Evolutionary conservation across 2,329 filamentous ascomycete species (phyloP).

Genomic region (Tolypocladium ovalisporum): DNA sequence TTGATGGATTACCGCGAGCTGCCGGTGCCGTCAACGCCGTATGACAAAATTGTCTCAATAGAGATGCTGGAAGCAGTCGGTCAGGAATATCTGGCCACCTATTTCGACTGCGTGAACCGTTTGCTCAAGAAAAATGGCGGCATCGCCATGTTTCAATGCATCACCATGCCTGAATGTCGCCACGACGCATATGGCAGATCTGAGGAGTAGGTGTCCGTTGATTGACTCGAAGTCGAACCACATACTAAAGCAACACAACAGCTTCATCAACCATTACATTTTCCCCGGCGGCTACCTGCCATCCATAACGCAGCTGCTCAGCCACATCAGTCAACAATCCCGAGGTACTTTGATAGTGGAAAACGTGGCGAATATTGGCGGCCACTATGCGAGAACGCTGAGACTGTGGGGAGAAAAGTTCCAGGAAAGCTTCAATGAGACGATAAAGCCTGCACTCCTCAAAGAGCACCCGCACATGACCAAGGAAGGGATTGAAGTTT

Average conservation of each 20-base stretch:
- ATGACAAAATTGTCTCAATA: slow-evolving; percentile 64
- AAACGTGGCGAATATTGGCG: slow-evolving; percentile 59
- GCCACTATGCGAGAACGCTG: slow-evolving; percentile 61
- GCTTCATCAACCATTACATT: slow-evolving; percentile 67
- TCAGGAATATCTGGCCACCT: slow-evolving; percentile 53
- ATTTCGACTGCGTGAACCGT: slow-evolving; percentile 53
- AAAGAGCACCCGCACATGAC: slow-evolving; percentile 47
- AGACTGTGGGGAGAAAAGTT: slow-evolving; percentile 60
- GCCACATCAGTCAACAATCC: slow-evolving; percentile 50
- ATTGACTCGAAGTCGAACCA: neutral
- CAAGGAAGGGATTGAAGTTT: slow-evolving; percentile 53
- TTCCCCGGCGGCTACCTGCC: slow-evolving; percentile 68
- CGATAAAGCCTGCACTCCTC: slow-evolving; percentile 50
- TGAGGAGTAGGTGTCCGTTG: slow-evolving; percentile 39
- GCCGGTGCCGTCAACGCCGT: slow-evolving; percentile 39
- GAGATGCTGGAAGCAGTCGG: slow-evolving; percentile 73
- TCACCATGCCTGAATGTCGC: slow-evolving; percentile 62
- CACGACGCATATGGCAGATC: slow-evolving; percentile 55
- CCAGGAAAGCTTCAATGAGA: slow-evolving; percentile 46
- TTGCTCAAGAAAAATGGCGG: slow-evolving; percentile 56
- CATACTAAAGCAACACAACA: slow-evolving; percentile 8
- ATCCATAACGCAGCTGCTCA: slow-evolving; percentile 42
- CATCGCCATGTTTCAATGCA: slow-evolving; percentile 64
- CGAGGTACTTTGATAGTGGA: slow-evolving; percentile 54
- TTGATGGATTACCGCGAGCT: slow-evolving; percentile 60